phyloP scores from a whole-genome alignment of 257 asterid genomes.

The Voacanga thouarsii region DNA sequence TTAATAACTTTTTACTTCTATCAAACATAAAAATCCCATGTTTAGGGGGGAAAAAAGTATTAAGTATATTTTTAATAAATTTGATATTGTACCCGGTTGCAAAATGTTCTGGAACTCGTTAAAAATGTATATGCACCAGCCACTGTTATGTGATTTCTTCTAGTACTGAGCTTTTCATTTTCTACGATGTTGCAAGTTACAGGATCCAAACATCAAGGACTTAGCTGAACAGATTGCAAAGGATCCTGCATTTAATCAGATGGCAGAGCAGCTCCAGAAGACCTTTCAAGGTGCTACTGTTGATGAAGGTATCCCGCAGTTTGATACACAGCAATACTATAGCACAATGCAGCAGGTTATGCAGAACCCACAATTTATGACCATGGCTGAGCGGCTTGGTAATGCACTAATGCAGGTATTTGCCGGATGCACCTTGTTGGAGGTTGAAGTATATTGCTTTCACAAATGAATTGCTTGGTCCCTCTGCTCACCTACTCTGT shows the following conservation, averaged over 20 bases:
- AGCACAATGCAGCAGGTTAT: constrained; percentile 96
- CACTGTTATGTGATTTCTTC: neutral
- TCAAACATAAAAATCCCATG: neutral
- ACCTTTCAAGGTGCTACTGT: constrained; percentile 78
- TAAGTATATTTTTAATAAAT: neutral
- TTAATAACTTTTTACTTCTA: neutral
- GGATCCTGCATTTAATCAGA: constrained; percentile 87
- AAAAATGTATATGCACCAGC: neutral
- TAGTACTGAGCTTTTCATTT: constrained; percentile 12
- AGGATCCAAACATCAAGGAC: constrained; percentile 98
- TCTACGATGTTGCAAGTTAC: constrained; percentile 3
- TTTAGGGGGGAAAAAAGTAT: neutral
- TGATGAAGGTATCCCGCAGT: constrained; percentile 71
- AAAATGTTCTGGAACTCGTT: neutral
- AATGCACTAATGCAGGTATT: constrained; percentile 82
- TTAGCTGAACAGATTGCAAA: constrained; percentile 91
- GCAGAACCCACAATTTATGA: constrained; percentile 97
- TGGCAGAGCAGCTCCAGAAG: constrained; percentile 98
- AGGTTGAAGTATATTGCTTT: constrained; percentile 9
- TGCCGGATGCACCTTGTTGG: constrained; percentile 11
- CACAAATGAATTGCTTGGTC: neutral
- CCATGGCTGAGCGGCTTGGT: constrained; percentile 97
- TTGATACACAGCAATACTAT: constrained; percentile 80
- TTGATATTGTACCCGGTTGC: neutral
- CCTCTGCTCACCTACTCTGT: neutral